Evolutionary conservation across 495 filamentous ascomycete species (phyloP), one percentile per base, ranked within the genome.

Genomic region (Podospora anserina): DNA sequence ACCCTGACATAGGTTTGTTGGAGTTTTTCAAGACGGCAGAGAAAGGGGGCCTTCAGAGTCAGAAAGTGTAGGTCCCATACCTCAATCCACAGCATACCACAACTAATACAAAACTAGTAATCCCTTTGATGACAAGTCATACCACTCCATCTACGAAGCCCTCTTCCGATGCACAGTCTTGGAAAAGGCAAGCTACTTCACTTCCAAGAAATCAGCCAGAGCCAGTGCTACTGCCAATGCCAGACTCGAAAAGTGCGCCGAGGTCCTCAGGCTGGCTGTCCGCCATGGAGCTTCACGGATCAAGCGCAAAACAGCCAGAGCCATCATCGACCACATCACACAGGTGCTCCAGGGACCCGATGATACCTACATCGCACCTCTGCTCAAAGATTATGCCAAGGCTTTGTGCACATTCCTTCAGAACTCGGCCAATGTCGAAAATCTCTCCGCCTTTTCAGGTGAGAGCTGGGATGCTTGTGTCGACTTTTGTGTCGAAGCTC

Each of bases 311-410:
- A 92, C 93, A 2, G 85, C 94, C 30, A 88, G 88, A 69, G 86
- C 92, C 4, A 77, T 97, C 28, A 81, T 93, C 67, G 89, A 92
- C 60, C 93, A 97, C 76, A 89, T 98, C 67, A 88, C 85, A 20
- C 88, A 97, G 70, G 88, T 86, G 54, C 81, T 98, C 54, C 86
- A 86, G 15, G 81, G 82, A 4, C 78, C 86, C 3, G 86, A 88
- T 49, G 87, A 85, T 20, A 84, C 86, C 15, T 88, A 91, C 73
- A 86, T 88, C 66, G 85, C 89, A 65, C 91, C 91, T n/a, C 80
- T 98, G 2, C 80, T 87, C 55, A 82, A 89, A 28, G 88, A 92
- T 73, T 96, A 97, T 76, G 83, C 90, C 71, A 97, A 92, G 82
- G 86, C 88, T 32, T 78, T 98, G 66, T 78, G 82, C 26, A 82